These are phyloP conservation scores for Tricholomella constricta DNA, from an alignment of 768 basidiomycete species.

Conservation along the genomic window DNA sequence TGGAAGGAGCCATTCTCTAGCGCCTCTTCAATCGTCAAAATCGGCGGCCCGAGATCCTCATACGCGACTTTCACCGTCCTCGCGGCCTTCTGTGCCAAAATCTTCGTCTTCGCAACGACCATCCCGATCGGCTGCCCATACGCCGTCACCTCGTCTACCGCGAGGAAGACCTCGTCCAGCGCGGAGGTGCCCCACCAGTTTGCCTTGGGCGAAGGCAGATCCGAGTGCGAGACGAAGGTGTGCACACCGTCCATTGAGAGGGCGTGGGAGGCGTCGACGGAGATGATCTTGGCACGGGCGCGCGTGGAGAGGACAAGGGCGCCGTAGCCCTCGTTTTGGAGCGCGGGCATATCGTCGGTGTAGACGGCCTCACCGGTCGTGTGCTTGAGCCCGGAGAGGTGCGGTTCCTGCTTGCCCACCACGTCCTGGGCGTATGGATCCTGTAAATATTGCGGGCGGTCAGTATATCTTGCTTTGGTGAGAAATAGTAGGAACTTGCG, in stretches of 20 bases:
- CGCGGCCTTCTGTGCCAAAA: slow-evolving; percentile 15
- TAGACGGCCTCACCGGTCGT: slow-evolving; percentile 17
- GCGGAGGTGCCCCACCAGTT: slow-evolving; percentile 16
- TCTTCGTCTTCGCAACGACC: slow-evolving; percentile 14
- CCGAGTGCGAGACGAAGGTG: slow-evolving; percentile 12
- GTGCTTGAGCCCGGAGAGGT: slow-evolving; percentile 18
- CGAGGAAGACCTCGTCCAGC: slow-evolving; percentile 17
- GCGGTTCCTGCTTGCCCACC: slow-evolving; percentile 17
- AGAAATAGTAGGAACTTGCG: neutral
- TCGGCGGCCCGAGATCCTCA: slow-evolving; percentile 8
- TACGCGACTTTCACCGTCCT: slow-evolving; percentile 12
- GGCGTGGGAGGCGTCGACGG: slow-evolving; percentile 12
- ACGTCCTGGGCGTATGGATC: slow-evolving; percentile 20
- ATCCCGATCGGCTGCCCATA: slow-evolving; percentile 17
- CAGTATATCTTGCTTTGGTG: neutral
- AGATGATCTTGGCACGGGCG: slow-evolving; percentile 15
- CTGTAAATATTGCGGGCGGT: neutral
- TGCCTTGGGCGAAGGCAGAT: slow-evolving; percentile 14
- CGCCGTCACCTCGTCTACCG: slow-evolving; percentile 13
- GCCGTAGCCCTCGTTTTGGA: slow-evolving; percentile 14
- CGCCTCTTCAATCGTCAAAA: slow-evolving; percentile 19
- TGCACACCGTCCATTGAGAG: slow-evolving; percentile 13
- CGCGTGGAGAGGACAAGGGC: slow-evolving; percentile 15
- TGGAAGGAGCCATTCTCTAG: slow-evolving; percentile 12
- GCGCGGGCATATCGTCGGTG: slow-evolving; percentile 14